phyloP scores from a whole-genome alignment of 768 basidiomycete genomes.

The Tephrocybe sp. region DNA sequence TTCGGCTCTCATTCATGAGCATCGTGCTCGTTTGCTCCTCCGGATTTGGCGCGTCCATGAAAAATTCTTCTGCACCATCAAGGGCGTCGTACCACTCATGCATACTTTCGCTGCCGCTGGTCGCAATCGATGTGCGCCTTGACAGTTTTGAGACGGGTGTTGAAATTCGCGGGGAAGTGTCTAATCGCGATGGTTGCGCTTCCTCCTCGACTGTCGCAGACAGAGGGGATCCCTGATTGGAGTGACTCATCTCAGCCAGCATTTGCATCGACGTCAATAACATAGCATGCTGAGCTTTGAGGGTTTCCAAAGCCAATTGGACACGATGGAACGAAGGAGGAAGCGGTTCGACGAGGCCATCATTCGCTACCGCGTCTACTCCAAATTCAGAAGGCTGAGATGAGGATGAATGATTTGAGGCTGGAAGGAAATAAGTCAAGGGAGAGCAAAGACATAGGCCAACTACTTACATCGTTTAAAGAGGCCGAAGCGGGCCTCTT shows the following conservation, averaged over 20 bases:
- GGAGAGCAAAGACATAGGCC: neutral
- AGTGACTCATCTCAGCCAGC: slow-evolving; percentile 28
- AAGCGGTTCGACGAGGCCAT: slow-evolving; percentile 13
- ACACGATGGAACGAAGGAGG: slow-evolving; percentile 40
- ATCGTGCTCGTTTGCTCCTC: slow-evolving; percentile 42
- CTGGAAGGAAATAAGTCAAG: slow-evolving; percentile 10
- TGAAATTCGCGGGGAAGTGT: slow-evolving; percentile 20
- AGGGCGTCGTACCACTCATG: slow-evolving; percentile 80
- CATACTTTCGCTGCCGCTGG: slow-evolving; percentile 49
- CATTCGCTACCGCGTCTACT: slow-evolving; percentile 1
- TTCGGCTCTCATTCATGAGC: slow-evolving; percentile 37
- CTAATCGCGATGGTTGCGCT: slow-evolving; percentile 20
- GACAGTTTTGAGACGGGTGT: slow-evolving; percentile 33
- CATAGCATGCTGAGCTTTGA: slow-evolving; percentile 60
- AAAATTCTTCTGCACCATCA: slow-evolving; percentile 71
- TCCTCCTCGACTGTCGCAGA: slow-evolving; percentile 53
- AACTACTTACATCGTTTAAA: slow-evolving; percentile 57
- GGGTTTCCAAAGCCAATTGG: slow-evolving; percentile 44
- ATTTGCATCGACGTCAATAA: slow-evolving; percentile 45
- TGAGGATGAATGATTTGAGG: slow-evolving; percentile 24
- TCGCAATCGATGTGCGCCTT: slow-evolving; percentile 47
- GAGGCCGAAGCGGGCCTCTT: slow-evolving; percentile 49
- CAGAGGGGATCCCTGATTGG: slow-evolving; percentile 35
- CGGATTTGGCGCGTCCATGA: slow-evolving; percentile 48
- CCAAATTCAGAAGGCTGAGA: slow-evolving; percentile 20